Conservation (phyloP, 164 flowering plant genomes). For the Liriodendron chinense region DNA sequence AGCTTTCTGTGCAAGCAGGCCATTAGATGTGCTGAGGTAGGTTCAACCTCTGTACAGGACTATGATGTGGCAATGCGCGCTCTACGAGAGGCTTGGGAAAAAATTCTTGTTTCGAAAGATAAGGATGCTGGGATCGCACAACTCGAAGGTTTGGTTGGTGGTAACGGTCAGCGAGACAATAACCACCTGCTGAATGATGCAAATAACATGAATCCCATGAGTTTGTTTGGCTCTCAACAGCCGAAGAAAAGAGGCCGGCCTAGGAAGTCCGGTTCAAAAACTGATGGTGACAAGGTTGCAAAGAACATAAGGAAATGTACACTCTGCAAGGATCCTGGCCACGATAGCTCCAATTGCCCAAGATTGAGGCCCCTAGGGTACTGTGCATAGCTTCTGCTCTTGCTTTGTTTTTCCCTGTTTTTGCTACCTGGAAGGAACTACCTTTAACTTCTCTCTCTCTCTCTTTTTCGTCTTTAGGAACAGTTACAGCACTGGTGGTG, state of each 20-base stretch:
- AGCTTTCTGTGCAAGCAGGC: conserved; percentile 64
- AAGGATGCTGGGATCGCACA: conserved; percentile 30
- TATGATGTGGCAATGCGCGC: conserved; percentile 59
- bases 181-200: background rate
- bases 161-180: background rate
- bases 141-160: background rate
- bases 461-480: background rate
- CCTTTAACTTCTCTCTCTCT: background rate
- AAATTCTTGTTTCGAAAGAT: conserved; percentile 46
- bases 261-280: conserved; percentile 2
- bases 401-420: background rate
- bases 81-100: conserved; percentile 60
- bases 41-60: conserved; percentile 54
- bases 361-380: conserved; percentile 9
- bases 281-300: conserved; percentile 5
- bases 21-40: conserved; percentile 73
- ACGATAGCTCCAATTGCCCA: conserved; percentile 3
- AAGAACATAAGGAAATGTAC: background rate
- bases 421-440: background rate
- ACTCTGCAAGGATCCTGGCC: conserved; percentile 6
- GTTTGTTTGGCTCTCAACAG: conserved; percentile 4
- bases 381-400: background rate
- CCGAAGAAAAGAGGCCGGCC: conserved; percentile 8
- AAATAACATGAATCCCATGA: background rate
- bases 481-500: background rate